A percentile compares a stretch with the other conserved stretches of the same genome.
phyloP scores from a whole-genome alignment of 805 yeast genomes.

The Saccharomyces kudriavzevii region DNA sequence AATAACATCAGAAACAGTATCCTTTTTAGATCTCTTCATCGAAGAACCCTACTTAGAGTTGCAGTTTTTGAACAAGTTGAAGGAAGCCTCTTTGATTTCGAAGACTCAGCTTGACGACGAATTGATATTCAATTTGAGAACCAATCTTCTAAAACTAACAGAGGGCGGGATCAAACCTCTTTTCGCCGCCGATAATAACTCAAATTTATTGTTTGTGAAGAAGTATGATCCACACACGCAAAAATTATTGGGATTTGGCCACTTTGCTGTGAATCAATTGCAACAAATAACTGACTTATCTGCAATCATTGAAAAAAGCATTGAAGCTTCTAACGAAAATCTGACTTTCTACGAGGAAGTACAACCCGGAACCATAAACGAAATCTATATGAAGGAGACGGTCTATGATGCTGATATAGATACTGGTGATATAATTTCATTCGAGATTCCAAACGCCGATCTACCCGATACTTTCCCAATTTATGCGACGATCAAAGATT shows the following conservation, averaged over 20 bases:
- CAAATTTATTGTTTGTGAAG: conserved; percentile 45
- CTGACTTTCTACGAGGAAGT: conserved; percentile 49
- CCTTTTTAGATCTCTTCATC: conserved; percentile 51
- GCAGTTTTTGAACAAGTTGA: conserved; percentile 12
- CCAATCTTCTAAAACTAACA: conserved; percentile 5
- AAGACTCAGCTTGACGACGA: conserved; percentile 12
- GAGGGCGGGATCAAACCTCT: not conserved
- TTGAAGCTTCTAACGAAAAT: conserved; percentile 35
- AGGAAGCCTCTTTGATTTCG: conserved; percentile 7
- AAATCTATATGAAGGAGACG: conserved; percentile 33
- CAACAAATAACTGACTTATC: conserved; percentile 20
- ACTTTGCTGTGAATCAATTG: conserved; percentile 40
- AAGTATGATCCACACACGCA: conserved; percentile 52
- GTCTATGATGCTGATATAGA: conserved; percentile 49
- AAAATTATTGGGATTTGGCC: conserved; percentile 57
- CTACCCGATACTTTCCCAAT: conserved; percentile 25
- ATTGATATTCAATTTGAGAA: conserved; percentile 18
- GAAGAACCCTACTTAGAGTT: conserved; percentile 45
- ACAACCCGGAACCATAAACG: conserved; percentile 44
- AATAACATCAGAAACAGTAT: conserved; percentile 19
- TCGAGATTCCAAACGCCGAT: conserved; percentile 14
- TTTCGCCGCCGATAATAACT: conserved; percentile 16
- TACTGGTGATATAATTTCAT: conserved; percentile 58
- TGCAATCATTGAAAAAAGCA: conserved; percentile 34
- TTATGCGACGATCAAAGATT: conserved; percentile 35